Percentiles rank a stretch among this genome's conserved stretches.
Conservation (phyloP, 805 yeast species). For the Teunomyces gatunensis region DNA sequence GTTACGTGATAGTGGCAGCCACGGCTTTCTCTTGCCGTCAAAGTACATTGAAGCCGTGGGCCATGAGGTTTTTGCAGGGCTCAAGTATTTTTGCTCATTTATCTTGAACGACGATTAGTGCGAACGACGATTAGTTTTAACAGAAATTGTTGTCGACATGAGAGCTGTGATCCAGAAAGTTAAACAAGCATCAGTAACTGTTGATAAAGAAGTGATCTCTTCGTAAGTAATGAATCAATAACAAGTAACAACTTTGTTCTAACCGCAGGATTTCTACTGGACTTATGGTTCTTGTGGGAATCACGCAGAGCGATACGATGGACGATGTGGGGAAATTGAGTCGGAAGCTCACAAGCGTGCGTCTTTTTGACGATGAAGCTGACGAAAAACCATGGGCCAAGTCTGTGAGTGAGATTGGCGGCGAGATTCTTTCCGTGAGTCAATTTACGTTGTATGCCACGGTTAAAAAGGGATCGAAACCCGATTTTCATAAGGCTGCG, state of each 20-base stretch:
- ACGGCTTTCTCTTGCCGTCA: slow-evolving; percentile 77
- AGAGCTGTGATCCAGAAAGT: slow-evolving; percentile 89
- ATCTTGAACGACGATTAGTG: slow-evolving; percentile 14
- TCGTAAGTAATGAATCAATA: slow-evolving; percentile 30
- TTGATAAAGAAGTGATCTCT: slow-evolving; percentile 67
- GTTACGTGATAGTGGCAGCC: slow-evolving; percentile 76
- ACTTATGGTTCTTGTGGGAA: slow-evolving; percentile 78
- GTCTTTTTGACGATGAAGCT: slow-evolving; percentile 67
- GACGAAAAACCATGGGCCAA: slow-evolving; percentile 71
- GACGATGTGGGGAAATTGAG: slow-evolving; percentile 72
- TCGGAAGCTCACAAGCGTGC: slow-evolving; percentile 59
- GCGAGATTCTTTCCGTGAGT: slow-evolving; percentile 80
- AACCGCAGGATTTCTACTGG: slow-evolving; percentile 58
- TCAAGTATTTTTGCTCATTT: slow-evolving; percentile 56
- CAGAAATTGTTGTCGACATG: slow-evolving; percentile 35
- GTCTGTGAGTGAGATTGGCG: slow-evolving; percentile 51
- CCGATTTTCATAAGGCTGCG: slow-evolving; percentile 91
- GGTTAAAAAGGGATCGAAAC: slow-evolving; percentile 88
- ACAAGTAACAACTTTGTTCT: background rate
- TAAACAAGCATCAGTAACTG: slow-evolving; percentile 84
- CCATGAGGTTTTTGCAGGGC: slow-evolving; percentile 64
- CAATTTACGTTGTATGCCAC: slow-evolving; percentile 90
- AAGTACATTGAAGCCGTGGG: slow-evolving; percentile 75
- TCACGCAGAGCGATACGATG: slow-evolving; percentile 70
- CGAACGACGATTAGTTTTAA: slow-evolving; percentile 5